Conservation (phyloP, 106 monocot species). For the Iris macrosiphon region DNA sequence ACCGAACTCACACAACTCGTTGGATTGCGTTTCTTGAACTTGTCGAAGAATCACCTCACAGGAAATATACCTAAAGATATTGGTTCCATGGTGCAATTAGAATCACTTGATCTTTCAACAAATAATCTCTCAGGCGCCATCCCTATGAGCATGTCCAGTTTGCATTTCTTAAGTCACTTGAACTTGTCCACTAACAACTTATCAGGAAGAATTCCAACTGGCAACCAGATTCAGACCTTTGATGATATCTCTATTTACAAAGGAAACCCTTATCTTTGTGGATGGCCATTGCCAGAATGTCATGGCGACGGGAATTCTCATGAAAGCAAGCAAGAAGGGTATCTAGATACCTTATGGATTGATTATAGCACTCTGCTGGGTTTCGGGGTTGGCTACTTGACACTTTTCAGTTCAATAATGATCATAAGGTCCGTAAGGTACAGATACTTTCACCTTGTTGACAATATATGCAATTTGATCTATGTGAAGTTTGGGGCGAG, state of each 20-base stretch:
- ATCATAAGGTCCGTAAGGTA: neutral
- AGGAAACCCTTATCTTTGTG: conserved; percentile 5
- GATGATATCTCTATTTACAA: neutral
- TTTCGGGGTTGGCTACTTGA: conserved; percentile 2
- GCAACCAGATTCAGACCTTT: conserved; percentile 4
- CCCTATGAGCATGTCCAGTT: neutral
- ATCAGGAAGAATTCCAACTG: conserved; percentile 4
- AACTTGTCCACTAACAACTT: conserved; percentile 5
- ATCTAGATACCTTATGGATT: neutral
- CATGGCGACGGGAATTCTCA: neutral
- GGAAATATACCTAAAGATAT: neutral
- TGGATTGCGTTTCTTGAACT: neutral
- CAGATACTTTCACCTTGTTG: neutral
- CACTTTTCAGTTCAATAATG: neutral
- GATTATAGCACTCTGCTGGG: neutral
- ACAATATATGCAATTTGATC: too few relatives aligned
- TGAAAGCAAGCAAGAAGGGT: neutral
- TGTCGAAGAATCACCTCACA: conserved; percentile 2
- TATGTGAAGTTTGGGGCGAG: too few relatives aligned
- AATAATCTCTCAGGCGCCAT: conserved; percentile 1
- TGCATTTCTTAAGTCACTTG: neutral
- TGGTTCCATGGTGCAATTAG: neutral
- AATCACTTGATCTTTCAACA: conserved; percentile 4
- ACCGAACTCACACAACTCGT: neutral
- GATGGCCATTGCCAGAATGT: neutral